Evolutionary conservation across 2,329 filamentous ascomycete species (phyloP), one percentile per base, ranked within the genome.

Genomic region (Aspergillus sp.): DNA sequence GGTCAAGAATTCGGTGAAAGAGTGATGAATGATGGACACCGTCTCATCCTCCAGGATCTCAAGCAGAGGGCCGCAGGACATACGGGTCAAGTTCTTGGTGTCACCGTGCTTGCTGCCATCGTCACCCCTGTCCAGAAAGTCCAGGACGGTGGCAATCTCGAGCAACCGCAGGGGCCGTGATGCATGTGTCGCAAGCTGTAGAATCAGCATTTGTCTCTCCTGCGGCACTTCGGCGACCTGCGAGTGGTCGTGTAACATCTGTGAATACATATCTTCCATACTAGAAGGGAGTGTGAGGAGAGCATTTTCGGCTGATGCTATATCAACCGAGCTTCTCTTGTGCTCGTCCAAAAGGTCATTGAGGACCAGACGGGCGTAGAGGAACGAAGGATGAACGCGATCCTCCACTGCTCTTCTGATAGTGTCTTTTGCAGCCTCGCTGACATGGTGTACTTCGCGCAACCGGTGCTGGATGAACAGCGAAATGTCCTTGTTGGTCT

Each of bases 21-120:
- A 80, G 52, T 81, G 78, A 57, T 81, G 78, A 15, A 81, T 74
- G 2, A 81, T 72, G 13, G 71, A 72, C 4, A 81, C 60, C 0
- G 75, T 78, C 56, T 80, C 78, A 51, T 81, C 77, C 15, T 76
- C 73, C 1, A 78, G 62, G 12, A 80, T 68, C 57, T 81, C 76
- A 0, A 81, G 62, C 38, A 81, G 61, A 6, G 76, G 72, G 0
- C 76, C 77, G 56, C 74, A 79, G 4, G 71, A 69, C 12, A 62
- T 63, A 32, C 71, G 64, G 8, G 78, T 67, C 5, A 78, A 60
- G 1, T 66, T 52, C 56, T 80, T 80, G 32, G 64, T 68, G 4
- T 65, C 57, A 24, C 53, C 55, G 18, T 60, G 18, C 52, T 18
- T 43, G n/a, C 12, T 18, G 8, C 36, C n/a, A 22, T 15, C 20